Evolutionary conservation across 139 green algal species (phyloP).

Genomic region (Zygnema cylindricum): DNA sequence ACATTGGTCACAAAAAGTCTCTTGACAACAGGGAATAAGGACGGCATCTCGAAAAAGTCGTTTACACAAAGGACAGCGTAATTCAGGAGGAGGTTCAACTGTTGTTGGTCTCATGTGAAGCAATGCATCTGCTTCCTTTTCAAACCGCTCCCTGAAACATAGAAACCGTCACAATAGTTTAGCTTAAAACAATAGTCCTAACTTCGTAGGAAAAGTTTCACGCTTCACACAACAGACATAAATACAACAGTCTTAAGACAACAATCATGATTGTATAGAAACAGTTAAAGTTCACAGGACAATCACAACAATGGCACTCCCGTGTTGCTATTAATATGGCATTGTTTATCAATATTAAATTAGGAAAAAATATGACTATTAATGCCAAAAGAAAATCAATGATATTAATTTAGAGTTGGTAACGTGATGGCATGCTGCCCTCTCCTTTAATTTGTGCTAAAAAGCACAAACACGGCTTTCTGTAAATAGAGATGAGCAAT

Average conservation of each 20-base stretch:
- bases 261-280: not conserved
- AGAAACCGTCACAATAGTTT: not conserved
- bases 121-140: slow-evolving; percentile 48
- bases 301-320: not conserved
- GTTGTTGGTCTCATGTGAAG: slow-evolving; percentile 3
- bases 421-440: too few species aligned
- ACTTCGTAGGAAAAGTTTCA: not conserved
- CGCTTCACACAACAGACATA: not conserved
- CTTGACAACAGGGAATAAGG: slow-evolving; percentile 65
- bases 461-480: too few species aligned
- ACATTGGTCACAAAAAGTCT: slow-evolving; percentile 64
- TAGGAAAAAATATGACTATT: too few species aligned
- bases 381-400: too few species aligned
- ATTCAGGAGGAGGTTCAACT: slow-evolving; percentile 47
- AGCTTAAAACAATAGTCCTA: not conserved
- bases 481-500: too few species aligned
- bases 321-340: too few species aligned
- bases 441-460: too few species aligned
- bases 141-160: slow-evolving; percentile 7
- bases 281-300: not conserved
- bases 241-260: not conserved
- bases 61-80: slow-evolving; percentile 62
- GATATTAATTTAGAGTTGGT: too few species aligned
- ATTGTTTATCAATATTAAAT: too few species aligned
- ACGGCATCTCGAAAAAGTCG: slow-evolving; percentile 63